Evolutionary conservation across 1,284 basidiomycete genomes (phyloP).

Genomic region (Cutaneotrichosporon mucoides): DNA sequence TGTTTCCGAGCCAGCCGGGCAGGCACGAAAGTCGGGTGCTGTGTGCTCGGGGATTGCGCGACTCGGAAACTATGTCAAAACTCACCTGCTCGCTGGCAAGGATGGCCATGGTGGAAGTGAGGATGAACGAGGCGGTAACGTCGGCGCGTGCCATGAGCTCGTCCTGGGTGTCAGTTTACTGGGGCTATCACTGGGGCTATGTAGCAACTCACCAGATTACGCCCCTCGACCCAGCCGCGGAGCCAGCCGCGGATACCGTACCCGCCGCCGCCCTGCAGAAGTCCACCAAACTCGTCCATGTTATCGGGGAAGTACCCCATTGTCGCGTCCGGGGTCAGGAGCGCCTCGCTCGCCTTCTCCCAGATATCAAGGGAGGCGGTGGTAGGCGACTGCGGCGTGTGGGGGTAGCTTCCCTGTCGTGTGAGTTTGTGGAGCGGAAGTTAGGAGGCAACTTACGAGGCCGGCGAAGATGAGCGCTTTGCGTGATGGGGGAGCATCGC

Average conservation of each 20-base stretch:
- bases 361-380: slow-evolving; percentile 41
- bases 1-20: background rate
- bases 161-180: slow-evolving; percentile 34
- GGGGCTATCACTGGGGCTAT: no score
- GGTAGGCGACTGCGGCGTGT: slow-evolving; percentile 44
- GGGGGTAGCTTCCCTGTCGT: slow-evolving; percentile 46
- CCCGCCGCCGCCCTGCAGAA: slow-evolving; percentile 25
- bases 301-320: slow-evolving; percentile 42
- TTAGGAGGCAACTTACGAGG: slow-evolving; percentile 31
- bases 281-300: slow-evolving; percentile 40
- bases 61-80: background rate
- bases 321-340: slow-evolving; percentile 39
- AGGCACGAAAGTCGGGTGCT: background rate
- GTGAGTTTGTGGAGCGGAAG: slow-evolving; percentile 6
- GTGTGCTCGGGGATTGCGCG: no score
- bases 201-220: slow-evolving; percentile 36
- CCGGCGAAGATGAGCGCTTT: slow-evolving; percentile 45
- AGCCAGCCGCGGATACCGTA: slow-evolving; percentile 38
- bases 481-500: slow-evolving; percentile 6
- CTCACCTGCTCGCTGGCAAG: slow-evolving; percentile 43
- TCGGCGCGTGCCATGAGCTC: slow-evolving; percentile 46
- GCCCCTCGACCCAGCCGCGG: slow-evolving; percentile 46
- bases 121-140: slow-evolving; percentile 47
- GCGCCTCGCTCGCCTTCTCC: slow-evolving; percentile 46
- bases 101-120: slow-evolving; percentile 46